phyloP scores from a whole-genome alignment of 352 stramenopile genomes.

The Phytophthora colocasiae region DNA sequence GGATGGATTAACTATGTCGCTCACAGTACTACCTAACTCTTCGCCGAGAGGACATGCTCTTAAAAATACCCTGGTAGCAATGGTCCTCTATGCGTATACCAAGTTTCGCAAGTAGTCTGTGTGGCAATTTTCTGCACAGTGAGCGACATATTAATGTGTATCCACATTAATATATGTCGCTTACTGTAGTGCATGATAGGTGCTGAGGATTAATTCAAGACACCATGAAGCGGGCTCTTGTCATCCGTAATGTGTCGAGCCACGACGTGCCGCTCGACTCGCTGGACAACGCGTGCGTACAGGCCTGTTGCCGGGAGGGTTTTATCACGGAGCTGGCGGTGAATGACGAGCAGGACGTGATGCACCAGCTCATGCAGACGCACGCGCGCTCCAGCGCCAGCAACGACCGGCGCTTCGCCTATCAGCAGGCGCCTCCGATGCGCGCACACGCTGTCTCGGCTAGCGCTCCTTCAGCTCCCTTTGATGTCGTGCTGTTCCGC shows the following conservation, averaged over 20 bases:
- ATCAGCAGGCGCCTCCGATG: conserved; percentile 24
- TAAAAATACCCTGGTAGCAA: too few species aligned
- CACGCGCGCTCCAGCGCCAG: conserved; percentile 38
- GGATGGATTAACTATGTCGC: too few species aligned
- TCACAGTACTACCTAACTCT: too few species aligned
- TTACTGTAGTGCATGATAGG: too few species aligned
- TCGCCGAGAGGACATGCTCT: too few species aligned
- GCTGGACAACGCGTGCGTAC: conserved; percentile 80
- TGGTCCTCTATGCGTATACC: too few species aligned
- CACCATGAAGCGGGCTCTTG: conserved; percentile 76
- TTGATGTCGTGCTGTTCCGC: conserved; percentile 75
- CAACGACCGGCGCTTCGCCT: conserved; percentile 20
- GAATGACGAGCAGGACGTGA: conserved; percentile 61
- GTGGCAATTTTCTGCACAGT: too few species aligned
- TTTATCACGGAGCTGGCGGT: conserved; percentile 81
- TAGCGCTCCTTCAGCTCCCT: conserved; percentile 35
- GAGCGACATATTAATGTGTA: too few species aligned
- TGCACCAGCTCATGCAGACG: conserved; percentile 64
- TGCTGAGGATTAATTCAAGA: too few species aligned
- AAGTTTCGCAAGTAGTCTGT: too few species aligned
- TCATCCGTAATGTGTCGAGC: conserved; percentile 81
- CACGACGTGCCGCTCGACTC: conserved; percentile 77
- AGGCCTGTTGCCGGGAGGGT: conserved; percentile 63
- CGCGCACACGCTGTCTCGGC: conserved; percentile 12
- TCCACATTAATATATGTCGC: too few species aligned